Evolutionary conservation across 352 stramenopile species (phyloP).

Genomic region (Paralagenidium karlingii): DNA sequence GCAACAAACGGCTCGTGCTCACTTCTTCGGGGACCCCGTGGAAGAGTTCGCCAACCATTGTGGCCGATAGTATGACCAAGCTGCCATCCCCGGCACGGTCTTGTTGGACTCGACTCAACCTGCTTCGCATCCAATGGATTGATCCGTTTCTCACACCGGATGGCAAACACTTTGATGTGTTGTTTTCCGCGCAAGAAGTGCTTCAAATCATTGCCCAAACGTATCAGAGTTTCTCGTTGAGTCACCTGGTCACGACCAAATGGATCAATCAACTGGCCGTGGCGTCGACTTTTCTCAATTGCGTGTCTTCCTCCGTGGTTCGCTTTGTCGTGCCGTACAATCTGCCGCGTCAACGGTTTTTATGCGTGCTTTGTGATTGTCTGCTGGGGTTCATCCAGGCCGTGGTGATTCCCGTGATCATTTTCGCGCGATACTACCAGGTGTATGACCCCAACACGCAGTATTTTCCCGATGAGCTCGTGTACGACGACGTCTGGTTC

Average conservation of each 20-base stretch:
- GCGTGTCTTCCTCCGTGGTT: conserved; percentile 2
- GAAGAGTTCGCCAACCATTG: no score
- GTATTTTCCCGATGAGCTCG: no score
- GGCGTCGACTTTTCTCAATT: conserved; percentile 6
- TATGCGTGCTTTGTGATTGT: conserved; percentile 5
- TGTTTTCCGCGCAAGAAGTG: conserved; percentile 5
- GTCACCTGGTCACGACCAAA: no score
- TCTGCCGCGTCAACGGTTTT: conserved; percentile 6
- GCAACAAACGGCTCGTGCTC: no score
- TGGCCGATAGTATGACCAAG: no score
- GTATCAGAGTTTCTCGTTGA: conserved; percentile 10
- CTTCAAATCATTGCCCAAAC: conserved; percentile 9
- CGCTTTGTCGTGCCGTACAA: conserved; percentile 1
- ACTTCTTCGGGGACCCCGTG: no score
- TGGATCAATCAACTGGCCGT: conserved; percentile 14
- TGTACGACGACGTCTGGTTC: conserved; percentile 11
- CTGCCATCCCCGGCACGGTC: no score
- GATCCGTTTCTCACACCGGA: no score
- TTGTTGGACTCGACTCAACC: no score
- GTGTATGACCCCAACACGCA: no score
- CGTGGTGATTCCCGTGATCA: conserved; percentile 7
- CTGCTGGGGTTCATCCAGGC: conserved; percentile 10
- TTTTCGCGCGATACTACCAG: conserved; percentile 8
- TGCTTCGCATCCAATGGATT: no score
- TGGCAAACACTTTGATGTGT: conserved; percentile 1